Evolutionary conservation across 768 basidiomycete species (phyloP).

Genomic region (Lactarius deliciosus): DNA sequence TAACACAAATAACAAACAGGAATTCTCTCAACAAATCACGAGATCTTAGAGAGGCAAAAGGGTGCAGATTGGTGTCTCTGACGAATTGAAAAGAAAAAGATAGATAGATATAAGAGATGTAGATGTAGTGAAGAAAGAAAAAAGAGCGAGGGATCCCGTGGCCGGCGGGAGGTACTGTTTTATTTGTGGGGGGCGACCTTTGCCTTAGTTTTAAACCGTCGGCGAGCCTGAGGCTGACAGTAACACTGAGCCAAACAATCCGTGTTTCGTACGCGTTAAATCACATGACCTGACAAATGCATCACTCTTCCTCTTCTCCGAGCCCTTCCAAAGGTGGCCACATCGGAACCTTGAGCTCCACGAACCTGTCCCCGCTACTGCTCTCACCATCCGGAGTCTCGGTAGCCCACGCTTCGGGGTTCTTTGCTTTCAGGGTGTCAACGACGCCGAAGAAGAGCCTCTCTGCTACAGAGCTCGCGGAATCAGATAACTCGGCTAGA

Average conservation of each 20-base stretch:
- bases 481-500: constrained; percentile 23
- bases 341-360: constrained; percentile 27
- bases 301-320: constrained; percentile 19
- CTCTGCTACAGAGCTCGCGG: constrained; percentile 26
- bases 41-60: constrained; percentile 6
- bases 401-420: constrained; percentile 12
- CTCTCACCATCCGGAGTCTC: constrained; percentile 1
- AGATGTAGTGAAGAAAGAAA: constrained; percentile 18
- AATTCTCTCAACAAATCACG: constrained; percentile 21
- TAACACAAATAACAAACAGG: constrained; percentile 23
- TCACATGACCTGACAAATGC: constrained; percentile 19
- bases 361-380: constrained; percentile 25
- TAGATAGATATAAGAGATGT: constrained; percentile 11
- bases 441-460: constrained; percentile 26
- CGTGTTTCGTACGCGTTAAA: constrained; percentile 17
- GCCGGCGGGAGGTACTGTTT: constrained; percentile 19
- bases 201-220: constrained; percentile 5
- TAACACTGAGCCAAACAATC: constrained; percentile 12
- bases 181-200: constrained; percentile 9
- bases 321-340: constrained; percentile 25
- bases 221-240: constrained; percentile 6
- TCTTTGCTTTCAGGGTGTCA: constrained; percentile 20
- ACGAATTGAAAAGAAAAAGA: constrained; percentile 11
- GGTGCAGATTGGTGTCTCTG: constrained; percentile 20
- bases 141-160: constrained; percentile 1